These are phyloP conservation scores for Talaromyces piceae DNA, from an alignment of 2,329 filamentous ascomycete genomes.

Conservation along the genomic window DNA sequence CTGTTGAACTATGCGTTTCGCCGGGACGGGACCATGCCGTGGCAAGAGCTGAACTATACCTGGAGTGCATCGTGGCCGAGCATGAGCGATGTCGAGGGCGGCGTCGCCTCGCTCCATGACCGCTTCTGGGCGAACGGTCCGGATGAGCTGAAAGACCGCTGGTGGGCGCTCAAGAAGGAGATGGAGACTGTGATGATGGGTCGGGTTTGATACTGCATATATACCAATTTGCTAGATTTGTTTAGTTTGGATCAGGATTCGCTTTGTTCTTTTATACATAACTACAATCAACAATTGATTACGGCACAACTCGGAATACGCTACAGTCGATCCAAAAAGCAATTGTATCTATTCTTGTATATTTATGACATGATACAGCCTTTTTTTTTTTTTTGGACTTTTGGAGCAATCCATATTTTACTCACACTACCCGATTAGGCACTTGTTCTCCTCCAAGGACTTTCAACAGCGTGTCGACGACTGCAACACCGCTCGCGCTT, in stretches of 20 bases:
- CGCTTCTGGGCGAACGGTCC: background rate
- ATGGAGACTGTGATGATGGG: background rate
- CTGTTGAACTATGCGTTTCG: constrained; percentile 41
- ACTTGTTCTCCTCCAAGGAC: constrained; percentile 15
- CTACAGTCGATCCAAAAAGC: too few species aligned
- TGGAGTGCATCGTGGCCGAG: constrained; percentile 24
- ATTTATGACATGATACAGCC: too few species aligned
- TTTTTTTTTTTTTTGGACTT: too few species aligned
- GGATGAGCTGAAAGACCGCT: background rate
- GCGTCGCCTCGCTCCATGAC: constrained; percentile 1
- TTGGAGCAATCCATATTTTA: too few species aligned
- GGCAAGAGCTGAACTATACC: constrained; percentile 30
- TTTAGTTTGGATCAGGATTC: background rate
- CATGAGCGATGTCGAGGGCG: background rate
- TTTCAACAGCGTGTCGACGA: constrained; percentile 22
- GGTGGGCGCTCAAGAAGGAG: background rate
- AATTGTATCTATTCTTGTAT: background rate
- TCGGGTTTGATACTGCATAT: background rate
- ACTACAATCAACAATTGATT: too few species aligned
- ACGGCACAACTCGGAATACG: too few species aligned
- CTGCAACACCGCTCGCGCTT: constrained; percentile 5
- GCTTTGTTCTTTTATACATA: too few species aligned
- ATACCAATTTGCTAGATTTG: background rate
- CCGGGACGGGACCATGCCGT: constrained; percentile 36
- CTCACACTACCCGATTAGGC: background rate